These are phyloP conservation scores for Letharia columbiana DNA, from an alignment of 495 filamentous ascomycete species.

Conservation along the genomic window DNA sequence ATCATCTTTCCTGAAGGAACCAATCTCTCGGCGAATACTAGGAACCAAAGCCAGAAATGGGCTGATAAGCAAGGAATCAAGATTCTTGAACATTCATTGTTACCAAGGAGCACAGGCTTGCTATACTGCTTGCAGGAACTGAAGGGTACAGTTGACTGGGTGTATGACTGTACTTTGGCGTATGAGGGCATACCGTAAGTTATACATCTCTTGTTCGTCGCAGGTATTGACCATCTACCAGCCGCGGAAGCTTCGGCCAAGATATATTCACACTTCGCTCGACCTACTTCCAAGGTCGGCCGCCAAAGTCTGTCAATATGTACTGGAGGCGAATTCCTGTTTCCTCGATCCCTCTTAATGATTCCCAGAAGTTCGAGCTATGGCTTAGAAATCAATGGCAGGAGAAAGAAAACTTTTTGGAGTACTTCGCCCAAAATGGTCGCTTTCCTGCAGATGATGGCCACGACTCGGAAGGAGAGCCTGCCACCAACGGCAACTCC, in stretches of 20 bases:
- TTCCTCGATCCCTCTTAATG: slow-evolving; percentile 50
- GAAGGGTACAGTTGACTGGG: slow-evolving; percentile 51
- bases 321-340: slow-evolving; percentile 57
- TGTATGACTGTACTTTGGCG: slow-evolving; percentile 62
- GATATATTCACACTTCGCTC: slow-evolving; percentile 58
- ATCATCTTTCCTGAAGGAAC: slow-evolving; percentile 64
- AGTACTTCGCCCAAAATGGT: slow-evolving; percentile 48
- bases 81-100: slow-evolving; percentile 47
- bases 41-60: slow-evolving; percentile 45
- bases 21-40: slow-evolving; percentile 53
- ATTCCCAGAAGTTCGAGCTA: slow-evolving; percentile 45
- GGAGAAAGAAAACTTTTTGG: slow-evolving; percentile 55
- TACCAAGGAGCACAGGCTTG: slow-evolving; percentile 56
- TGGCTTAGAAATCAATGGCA: slow-evolving; percentile 54
- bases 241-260: slow-evolving; percentile 53
- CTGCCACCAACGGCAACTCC: slow-evolving; percentile 28
- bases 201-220: neutral
- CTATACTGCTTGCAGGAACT: slow-evolving; percentile 56
- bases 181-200: slow-evolving; percentile 63
- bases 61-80: slow-evolving; percentile 46
- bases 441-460: slow-evolving; percentile 52
- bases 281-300: slow-evolving; percentile 55
- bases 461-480: slow-evolving; percentile 33
- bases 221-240: slow-evolving; percentile 25
- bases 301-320: slow-evolving; percentile 62